Conservation (phyloP, 768 basidiomycete genomes). For the Chalciporus pseudorubinellus region DNA sequence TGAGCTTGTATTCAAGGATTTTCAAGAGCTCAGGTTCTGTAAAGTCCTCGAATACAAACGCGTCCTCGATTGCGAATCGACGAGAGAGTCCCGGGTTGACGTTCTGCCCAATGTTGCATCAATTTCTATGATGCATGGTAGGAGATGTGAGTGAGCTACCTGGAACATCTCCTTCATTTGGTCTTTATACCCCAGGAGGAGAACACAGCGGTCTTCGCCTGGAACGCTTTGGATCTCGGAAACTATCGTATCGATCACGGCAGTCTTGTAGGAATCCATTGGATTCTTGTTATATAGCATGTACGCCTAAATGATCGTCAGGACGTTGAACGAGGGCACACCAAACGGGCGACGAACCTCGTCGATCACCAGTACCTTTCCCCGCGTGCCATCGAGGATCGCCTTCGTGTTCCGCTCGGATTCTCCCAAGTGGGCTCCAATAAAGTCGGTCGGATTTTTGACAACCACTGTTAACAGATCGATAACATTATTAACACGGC, state of each 20-base stretch:
- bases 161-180: too few species aligned
- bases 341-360: conserved; percentile 42
- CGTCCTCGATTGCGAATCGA: too few species aligned
- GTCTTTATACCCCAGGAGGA: too few species aligned
- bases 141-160: too few species aligned
- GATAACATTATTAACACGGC: background rate
- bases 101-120: too few species aligned
- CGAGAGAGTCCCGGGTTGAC: too few species aligned
- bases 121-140: too few species aligned
- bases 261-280: conserved; percentile 56
- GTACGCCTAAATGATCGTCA: conserved; percentile 49
- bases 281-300: conserved; percentile 53
- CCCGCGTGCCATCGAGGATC: conserved; percentile 55
- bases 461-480: conserved; percentile 45
- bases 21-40: too few species aligned
- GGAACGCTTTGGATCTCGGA: too few species aligned
- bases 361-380: conserved; percentile 74
- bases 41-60: too few species aligned
- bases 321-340: background rate
- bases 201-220: too few species aligned
- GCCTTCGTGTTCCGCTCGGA: conserved; percentile 66
- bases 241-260: conserved; percentile 74
- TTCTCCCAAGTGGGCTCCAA: conserved; percentile 54
- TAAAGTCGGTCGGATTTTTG: conserved; percentile 70
- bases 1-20: too few species aligned